A percentile compares a stretch with the other conserved stretches of the same genome.
Conservation (phyloP, 1,284 basidiomycete genomes). For the Flammula alnicola region DNA sequence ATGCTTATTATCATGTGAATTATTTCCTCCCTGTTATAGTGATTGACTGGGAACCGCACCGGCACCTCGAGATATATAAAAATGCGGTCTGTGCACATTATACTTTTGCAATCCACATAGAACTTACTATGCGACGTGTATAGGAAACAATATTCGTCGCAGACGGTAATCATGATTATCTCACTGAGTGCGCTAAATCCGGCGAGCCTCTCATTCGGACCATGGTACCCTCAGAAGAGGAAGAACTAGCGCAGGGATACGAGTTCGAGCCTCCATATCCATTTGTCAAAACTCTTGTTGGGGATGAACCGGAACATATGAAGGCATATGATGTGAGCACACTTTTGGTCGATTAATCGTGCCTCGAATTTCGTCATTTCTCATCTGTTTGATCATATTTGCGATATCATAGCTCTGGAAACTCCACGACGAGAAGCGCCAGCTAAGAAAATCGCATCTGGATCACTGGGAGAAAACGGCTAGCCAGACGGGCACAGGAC, state of each 20-base stretch:
- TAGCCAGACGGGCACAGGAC: constrained; percentile 55
- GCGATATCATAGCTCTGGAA: constrained; percentile 61
- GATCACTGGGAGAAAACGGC: constrained; percentile 61
- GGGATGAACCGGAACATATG: constrained; percentile 33
- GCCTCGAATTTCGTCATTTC: background rate
- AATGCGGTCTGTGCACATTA: constrained; percentile 42
- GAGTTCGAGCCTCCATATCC: constrained; percentile 36
- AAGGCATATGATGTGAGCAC: constrained; percentile 40
- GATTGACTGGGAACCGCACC: constrained; percentile 57
- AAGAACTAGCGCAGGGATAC: constrained; percentile 27
- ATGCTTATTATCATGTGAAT: too few species aligned
- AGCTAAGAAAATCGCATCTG: constrained; percentile 44
- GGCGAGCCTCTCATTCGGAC: constrained; percentile 47
- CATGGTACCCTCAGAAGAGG: constrained; percentile 39
- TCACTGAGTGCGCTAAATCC: constrained; percentile 40
- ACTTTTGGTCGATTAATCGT: too few species aligned
- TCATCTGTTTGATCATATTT: background rate
- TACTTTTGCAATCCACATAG: background rate
- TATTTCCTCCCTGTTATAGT: too few species aligned
- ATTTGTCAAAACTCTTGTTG: constrained; percentile 40
- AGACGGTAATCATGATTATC: constrained; percentile 48
- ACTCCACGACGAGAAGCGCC: constrained; percentile 49
- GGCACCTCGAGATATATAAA: constrained; percentile 53
- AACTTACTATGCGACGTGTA: background rate
- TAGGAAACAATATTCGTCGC: constrained; percentile 50